phyloP scores from a whole-genome alignment of 306 rosid species.

The Malus fusca region DNA sequence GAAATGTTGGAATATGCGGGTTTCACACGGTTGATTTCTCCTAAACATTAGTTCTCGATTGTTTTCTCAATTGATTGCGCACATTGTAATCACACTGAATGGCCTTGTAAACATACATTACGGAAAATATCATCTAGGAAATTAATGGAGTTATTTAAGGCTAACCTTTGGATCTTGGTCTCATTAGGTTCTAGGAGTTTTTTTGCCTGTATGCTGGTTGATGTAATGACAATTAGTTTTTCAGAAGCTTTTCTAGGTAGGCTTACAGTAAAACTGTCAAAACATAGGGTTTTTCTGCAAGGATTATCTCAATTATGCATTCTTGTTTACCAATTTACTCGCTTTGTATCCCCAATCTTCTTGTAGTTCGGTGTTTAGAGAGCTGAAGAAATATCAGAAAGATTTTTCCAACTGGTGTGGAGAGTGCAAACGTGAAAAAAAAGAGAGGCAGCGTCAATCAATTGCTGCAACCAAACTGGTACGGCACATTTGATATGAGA shows the following conservation, averaged over 20 bases:
- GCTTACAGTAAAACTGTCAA: background rate
- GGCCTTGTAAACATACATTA: background rate
- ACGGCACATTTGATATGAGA: conserved; percentile 9
- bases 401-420: conserved; percentile 82
- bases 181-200: background rate
- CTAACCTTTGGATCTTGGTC: background rate
- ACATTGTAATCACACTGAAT: background rate
- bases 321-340: background rate
- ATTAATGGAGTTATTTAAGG: background rate
- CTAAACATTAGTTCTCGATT: background rate
- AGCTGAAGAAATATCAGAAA: conserved; percentile 64
- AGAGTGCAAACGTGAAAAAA: conserved; percentile 72
- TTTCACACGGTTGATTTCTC: background rate
- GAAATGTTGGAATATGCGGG: background rate
- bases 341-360: conserved; percentile 9
- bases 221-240: background rate
- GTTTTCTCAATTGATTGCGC: background rate
- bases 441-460: conserved; percentile 48
- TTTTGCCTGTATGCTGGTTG: background rate
- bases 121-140: background rate
- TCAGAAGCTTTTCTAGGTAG: background rate
- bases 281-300: background rate
- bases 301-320: background rate
- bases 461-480: conserved; percentile 68
- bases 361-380: conserved; percentile 71